Percentiles rank a stretch among this genome's conserved stretches.
phyloP scores from a whole-genome alignment of 805 yeast genomes.

The Saccharomycopsis selenospora region DNA sequence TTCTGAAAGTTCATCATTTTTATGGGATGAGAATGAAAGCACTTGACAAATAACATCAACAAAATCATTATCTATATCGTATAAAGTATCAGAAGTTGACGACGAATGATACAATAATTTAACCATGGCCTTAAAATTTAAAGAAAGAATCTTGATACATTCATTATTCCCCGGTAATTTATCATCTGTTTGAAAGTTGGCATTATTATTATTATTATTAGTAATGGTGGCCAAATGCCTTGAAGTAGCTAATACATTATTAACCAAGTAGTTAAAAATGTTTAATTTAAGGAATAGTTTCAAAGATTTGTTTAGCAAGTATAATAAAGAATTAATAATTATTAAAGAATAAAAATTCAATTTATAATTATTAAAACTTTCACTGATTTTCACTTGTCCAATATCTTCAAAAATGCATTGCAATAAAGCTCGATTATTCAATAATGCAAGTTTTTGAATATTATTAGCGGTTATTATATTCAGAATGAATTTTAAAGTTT shows the following conservation, averaged over 20 bases:
- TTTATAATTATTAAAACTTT: background rate
- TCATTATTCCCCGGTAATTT: too few relatives aligned
- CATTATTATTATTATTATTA: background rate
- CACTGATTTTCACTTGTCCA: background rate
- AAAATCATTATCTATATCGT: background rate
- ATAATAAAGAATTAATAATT: slow-evolving; percentile 5
- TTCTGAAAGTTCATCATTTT: background rate
- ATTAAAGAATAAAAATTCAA: slow-evolving; percentile 3
- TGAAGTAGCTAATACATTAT: background rate
- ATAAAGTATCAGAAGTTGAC: background rate
- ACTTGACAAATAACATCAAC: background rate
- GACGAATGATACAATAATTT: background rate
- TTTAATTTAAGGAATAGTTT: background rate
- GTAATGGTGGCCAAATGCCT: too few relatives aligned
- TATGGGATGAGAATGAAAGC: background rate
- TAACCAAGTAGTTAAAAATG: background rate
- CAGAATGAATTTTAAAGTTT: background rate
- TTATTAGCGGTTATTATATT: slow-evolving; percentile 7
- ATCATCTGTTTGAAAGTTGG: background rate
- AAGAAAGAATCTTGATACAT: background rate
- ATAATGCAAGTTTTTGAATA: slow-evolving; percentile 3
- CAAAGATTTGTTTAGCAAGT: slow-evolving; percentile 2
- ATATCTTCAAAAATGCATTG: background rate
- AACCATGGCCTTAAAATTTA: slow-evolving; percentile 1
- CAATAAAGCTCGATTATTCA: background rate